Evolutionary conservation across 106 monocot species (phyloP).

Genomic region (Apostasia ramifera): DNA sequence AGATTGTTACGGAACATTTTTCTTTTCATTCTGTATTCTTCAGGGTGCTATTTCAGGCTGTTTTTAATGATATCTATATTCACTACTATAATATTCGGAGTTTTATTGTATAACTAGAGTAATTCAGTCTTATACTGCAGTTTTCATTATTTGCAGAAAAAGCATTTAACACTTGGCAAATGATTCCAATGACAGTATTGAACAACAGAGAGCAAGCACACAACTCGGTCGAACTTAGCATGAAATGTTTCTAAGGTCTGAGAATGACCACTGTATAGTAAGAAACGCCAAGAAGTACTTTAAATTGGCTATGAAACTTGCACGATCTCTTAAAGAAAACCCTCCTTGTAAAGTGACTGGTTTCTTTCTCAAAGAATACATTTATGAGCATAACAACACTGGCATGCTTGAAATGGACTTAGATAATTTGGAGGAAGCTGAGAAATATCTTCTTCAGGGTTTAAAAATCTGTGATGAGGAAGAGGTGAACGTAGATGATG

Average conservation of each 20-base stretch:
- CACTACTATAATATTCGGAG: no score
- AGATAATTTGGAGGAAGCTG: conserved; percentile 84
- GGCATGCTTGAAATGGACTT: conserved; percentile 94
- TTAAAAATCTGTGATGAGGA: conserved; percentile 90
- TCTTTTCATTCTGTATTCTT: no score
- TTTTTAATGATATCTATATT: no score
- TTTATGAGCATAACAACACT: conserved; percentile 87
- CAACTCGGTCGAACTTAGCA: conserved; percentile 96
- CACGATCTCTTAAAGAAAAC: conserved; percentile 52
- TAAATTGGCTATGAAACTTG: conserved; percentile 79
- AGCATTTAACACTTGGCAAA: conserved; percentile 86
- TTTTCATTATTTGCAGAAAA: conserved; percentile 53
- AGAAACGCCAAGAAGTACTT: conserved; percentile 90
- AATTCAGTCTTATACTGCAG: conserved; percentile 6
- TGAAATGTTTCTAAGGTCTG: conserved; percentile 77
- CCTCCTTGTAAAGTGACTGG: conserved; percentile 28
- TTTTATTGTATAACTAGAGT: background rate
- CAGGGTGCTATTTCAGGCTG: no score
- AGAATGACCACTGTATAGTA: conserved; percentile 70
- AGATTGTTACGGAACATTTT: no score
- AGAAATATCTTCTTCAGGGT: conserved; percentile 67
- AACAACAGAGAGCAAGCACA: conserved; percentile 91
- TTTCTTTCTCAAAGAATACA: conserved; percentile 67
- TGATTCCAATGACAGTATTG: conserved; percentile 73
- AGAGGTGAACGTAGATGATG: conserved; percentile 74